Evolutionary conservation across 169 alveolate species (phyloP).

Genomic region (Eimeria praecox): DNA sequence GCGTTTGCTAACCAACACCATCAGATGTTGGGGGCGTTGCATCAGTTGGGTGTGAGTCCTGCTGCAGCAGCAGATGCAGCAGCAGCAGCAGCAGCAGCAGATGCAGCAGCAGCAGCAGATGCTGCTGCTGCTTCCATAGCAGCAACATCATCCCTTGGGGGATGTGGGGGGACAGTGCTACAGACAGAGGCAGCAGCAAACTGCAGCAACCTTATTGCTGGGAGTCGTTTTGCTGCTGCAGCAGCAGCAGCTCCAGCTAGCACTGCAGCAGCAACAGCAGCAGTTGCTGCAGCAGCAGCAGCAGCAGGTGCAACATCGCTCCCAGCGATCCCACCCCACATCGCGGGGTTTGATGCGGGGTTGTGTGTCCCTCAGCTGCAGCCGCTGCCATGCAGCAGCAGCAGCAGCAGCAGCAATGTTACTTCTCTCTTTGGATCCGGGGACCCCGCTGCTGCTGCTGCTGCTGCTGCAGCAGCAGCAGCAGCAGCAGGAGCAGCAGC

Average conservation of each 20-base stretch:
- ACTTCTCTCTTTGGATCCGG: background rate
- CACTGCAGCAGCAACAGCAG: background rate
- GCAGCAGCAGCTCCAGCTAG: slow-evolving; percentile 5
- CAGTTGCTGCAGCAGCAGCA: slow-evolving; percentile 34
- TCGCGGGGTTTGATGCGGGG: background rate
- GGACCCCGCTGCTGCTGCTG: background rate
- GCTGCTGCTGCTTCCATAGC: background rate
- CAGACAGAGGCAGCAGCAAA: slow-evolving; percentile 6
- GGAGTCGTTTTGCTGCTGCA: background rate
- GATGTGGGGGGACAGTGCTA: background rate
- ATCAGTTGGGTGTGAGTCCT: background rate
- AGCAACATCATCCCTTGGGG: background rate
- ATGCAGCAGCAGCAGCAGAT: no score
- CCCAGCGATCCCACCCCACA: background rate
- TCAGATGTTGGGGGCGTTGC: slow-evolving; percentile 21
- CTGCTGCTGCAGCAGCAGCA: background rate
- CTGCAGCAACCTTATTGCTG: slow-evolving; percentile 6
- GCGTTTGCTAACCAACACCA: slow-evolving; percentile 19
- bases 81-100: no score
- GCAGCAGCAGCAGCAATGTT: slow-evolving; percentile 30
- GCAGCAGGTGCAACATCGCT: background rate
- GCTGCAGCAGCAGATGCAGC: background rate
- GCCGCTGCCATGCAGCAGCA: slow-evolving; percentile 23
- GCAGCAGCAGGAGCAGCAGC: slow-evolving; percentile 7
- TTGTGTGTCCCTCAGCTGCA: background rate